Conservation (phyloP, 768 basidiomycete species). For the Mycena venus region DNA sequence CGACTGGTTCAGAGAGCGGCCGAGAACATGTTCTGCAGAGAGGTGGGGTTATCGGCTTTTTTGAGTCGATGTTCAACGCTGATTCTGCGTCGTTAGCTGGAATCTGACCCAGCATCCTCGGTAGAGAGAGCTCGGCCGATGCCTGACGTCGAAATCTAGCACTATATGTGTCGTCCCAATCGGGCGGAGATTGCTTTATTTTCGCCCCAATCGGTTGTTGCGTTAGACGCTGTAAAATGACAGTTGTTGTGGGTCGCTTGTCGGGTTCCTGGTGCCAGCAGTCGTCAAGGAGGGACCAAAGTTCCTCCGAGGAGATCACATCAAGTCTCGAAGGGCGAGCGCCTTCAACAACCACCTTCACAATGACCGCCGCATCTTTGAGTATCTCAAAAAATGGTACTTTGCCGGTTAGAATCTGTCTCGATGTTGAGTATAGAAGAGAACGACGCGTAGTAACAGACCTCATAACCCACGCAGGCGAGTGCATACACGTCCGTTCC, state of each 20-base stretch:
- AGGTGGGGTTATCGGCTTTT: no score
- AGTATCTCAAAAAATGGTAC: background rate
- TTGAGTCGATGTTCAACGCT: no score
- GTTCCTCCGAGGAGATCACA: background rate
- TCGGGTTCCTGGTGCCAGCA: background rate
- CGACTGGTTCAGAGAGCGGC: no score
- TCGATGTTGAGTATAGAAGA: background rate
- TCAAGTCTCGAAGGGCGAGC: background rate
- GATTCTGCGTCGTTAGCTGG: no score
- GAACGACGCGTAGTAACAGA: background rate
- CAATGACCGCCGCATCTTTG: background rate
- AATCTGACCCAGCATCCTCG: no score
- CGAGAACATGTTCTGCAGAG: no score
- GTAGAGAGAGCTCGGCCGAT: no score
- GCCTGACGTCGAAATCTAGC: background rate
- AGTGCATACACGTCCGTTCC: background rate
- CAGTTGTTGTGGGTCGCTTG: background rate
- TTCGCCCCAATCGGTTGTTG: background rate
- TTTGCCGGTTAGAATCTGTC: background rate
- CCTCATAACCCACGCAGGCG: background rate
- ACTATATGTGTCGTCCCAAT: background rate
- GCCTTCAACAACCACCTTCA: background rate
- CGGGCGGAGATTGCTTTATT: background rate
- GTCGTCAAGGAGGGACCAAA: background rate
- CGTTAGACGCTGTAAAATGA: background rate